phyloP scores from a whole-genome alignment of 495 filamentous ascomycete genomes.

The Xeromyces bisporus region DNA sequence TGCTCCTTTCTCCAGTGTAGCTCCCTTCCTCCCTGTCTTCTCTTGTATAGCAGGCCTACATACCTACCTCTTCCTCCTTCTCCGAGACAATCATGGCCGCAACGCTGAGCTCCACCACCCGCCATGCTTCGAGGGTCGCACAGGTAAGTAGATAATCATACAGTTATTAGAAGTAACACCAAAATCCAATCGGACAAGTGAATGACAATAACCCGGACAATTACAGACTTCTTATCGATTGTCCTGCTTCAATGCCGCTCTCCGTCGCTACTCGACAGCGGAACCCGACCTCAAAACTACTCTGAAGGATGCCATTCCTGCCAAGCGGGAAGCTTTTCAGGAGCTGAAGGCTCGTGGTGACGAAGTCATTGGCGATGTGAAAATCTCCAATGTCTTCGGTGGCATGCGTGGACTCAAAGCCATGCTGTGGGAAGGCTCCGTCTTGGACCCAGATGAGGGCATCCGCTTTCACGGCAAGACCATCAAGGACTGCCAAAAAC shows the following conservation, averaged over 20 bases:
- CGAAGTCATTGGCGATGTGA: constrained; percentile 78
- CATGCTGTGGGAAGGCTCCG: constrained; percentile 98
- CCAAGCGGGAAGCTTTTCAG: constrained; percentile 80
- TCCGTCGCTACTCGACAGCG: constrained; percentile 36
- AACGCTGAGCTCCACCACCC: constrained; percentile 10
- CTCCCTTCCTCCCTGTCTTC: too few relatives aligned
- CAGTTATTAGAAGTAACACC: background rate
- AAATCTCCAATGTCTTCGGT: constrained; percentile 83
- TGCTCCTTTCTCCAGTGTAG: too few relatives aligned
- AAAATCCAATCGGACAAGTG: too few relatives aligned
- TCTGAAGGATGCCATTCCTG: constrained; percentile 67
- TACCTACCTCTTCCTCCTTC: too few relatives aligned
- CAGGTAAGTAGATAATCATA: constrained; percentile 13
- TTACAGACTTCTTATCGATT: too few relatives aligned
- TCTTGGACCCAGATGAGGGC: constrained; percentile 90
- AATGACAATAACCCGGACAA: too few relatives aligned
- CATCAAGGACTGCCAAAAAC: constrained; percentile 91
- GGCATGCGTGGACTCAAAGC: constrained; percentile 96
- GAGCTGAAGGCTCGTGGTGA: constrained; percentile 74
- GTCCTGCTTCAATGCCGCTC: background rate
- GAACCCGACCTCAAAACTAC: constrained; percentile 81
- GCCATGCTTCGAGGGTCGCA: constrained; percentile 22
- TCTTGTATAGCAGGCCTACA: too few relatives aligned
- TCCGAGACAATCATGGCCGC: background rate
- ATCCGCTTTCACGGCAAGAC: constrained; percentile 96